Percentiles rank a stretch among this genome's conserved stretches.
phyloP scores from a whole-genome alignment of 2,329 filamentous ascomycete genomes.

The Ophiosphaerella herpotricha region DNA sequence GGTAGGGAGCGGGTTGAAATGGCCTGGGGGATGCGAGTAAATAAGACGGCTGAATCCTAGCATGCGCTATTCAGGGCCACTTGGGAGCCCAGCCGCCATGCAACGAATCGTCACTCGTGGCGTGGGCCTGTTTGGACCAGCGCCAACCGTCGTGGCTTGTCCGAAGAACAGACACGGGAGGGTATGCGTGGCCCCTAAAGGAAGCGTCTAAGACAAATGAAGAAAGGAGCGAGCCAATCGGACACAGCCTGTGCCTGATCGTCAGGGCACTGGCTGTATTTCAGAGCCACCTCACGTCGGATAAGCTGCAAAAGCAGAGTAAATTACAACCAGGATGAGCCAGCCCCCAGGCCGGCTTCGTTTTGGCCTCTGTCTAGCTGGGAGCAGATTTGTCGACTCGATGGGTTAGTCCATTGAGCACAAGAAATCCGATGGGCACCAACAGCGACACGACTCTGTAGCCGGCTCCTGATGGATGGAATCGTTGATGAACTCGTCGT shows the following conservation, averaged over 20 bases:
- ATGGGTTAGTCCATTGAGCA: constrained; percentile 16
- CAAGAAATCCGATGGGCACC: constrained; percentile 8
- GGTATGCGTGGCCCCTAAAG: constrained; percentile 26
- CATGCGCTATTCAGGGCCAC: constrained; percentile 33
- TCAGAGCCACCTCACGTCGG: constrained; percentile 26
- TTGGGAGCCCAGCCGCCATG: constrained; percentile 32
- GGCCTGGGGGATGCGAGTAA: constrained; percentile 43
- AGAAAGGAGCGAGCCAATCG: constrained; percentile 36
- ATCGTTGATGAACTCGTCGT: no score
- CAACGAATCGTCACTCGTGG: constrained; percentile 41
- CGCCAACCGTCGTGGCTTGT: constrained; percentile 41
- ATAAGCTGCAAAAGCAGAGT: constrained; percentile 34
- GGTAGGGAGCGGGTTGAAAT: constrained; percentile 28
- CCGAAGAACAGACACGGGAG: constrained; percentile 32
- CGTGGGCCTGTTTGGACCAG: constrained; percentile 36
- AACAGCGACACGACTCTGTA: no score
- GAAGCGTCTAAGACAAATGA: constrained; percentile 21
- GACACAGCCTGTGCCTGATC: constrained; percentile 39
- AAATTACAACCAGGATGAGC: constrained; percentile 33
- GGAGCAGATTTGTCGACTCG: constrained; percentile 28
- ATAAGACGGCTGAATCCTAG: constrained; percentile 40
- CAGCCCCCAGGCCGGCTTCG: constrained; percentile 17
- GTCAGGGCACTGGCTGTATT: constrained; percentile 33
- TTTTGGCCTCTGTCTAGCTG: constrained; percentile 7
- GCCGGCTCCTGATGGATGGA: neutral